Evolutionary conservation across 495 filamentous ascomycete genomes (phyloP), one percentile per base, ranked within the genome.

Genomic region (Elasticomyces elasticus): DNA sequence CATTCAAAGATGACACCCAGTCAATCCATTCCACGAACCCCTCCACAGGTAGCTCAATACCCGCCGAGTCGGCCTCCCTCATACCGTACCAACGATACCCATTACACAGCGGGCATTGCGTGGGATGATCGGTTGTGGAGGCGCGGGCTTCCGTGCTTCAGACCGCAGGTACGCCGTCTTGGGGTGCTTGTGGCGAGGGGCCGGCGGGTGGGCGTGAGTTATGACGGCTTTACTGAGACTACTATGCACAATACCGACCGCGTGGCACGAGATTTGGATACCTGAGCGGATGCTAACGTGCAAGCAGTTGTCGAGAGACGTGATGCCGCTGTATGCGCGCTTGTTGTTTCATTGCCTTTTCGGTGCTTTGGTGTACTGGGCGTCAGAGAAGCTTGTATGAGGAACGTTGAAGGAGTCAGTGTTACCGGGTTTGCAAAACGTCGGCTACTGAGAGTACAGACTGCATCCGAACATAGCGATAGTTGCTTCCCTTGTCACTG

Each of bases 1-100:
- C 37, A 35, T 22, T 2, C 11, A 69, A 85, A 85, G 91, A 97
- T 95, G 89, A 94, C 80, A 85, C 79, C 75, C 48, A 90, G 90
- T 88, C 83, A 86, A 97, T 97, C 91, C 91, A 97, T 97, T 97
- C 91, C 84, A 94, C 79, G 87, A 96, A 43, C 53, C 57, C 45
- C 25, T 40, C 40, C 45, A 54, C 13, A 33, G 51, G 57, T 51
- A 69, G 67, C 72, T 77, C 79, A 72, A 59, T n/a, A n/a, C 73
- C 68, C 61, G 72, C 85, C 84, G 78, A 87, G 77, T 74, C 79
- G 81, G 80, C 77, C 82, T 87, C 77, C 79, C 83, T 62, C 25
- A 58, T 62, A 62, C 54, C 45, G 65, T 76, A 94, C 87, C 83
- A 73, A 79, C 69, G 65, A 66, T 62, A 62, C 47, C 2, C 10